phyloP scores from a whole-genome alignment of 805 yeast genomes.

The Millerago galiae region DNA sequence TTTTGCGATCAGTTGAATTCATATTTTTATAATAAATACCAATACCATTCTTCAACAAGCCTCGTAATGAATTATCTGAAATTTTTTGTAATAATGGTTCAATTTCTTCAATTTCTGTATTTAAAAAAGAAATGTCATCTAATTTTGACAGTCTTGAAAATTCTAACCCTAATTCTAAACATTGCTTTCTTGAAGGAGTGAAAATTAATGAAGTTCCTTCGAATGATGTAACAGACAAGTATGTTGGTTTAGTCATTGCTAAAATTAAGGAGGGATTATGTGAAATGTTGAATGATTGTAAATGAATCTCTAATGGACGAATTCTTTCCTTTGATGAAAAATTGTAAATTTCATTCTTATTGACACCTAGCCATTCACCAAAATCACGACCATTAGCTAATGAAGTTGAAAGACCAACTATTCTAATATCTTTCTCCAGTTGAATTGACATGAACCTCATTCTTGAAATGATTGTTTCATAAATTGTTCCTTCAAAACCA shows the following conservation, averaged over 20 bases:
- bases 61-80: conserved; percentile 38
- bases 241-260: conserved; percentile 45
- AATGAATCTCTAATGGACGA: conserved; percentile 49
- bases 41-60: conserved; percentile 49
- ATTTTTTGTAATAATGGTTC: conserved; percentile 38
- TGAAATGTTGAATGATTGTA: conserved; percentile 41
- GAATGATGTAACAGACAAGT: conserved; percentile 32
- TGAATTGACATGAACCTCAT: conserved; percentile 66
- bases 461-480: conserved; percentile 68
- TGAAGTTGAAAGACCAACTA: conserved; percentile 66
- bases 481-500: conserved; percentile 49
- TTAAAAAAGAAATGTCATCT: conserved; percentile 35
- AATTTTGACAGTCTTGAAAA: conserved; percentile 32
- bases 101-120: conserved; percentile 32
- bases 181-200: conserved; percentile 48
- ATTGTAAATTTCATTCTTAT: conserved; percentile 55
- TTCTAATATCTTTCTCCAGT: conserved; percentile 47
- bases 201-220: conserved; percentile 42
- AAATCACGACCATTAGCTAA: conserved; percentile 71
- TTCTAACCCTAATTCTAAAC: conserved; percentile 45
- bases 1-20: conserved; percentile 44
- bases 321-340: conserved; percentile 59
- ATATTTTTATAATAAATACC: conserved; percentile 58
- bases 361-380: conserved; percentile 81
- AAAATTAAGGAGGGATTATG: conserved; percentile 47